phyloP scores from a whole-genome alignment of 2,329 filamentous ascomycete species.

The Aspergillus sojae region DNA sequence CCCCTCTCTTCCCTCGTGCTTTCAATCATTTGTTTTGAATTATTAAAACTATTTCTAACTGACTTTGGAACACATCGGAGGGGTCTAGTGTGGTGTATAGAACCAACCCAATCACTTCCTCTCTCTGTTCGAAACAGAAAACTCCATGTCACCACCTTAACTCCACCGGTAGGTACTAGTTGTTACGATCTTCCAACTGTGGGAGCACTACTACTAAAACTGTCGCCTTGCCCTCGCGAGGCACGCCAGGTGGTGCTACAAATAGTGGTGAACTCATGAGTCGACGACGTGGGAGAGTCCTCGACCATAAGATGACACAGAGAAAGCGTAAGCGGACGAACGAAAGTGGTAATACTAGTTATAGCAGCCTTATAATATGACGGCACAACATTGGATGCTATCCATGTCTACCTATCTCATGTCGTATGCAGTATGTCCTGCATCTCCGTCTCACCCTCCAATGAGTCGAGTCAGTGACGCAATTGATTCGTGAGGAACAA shows the following conservation, averaged over 20 bases:
- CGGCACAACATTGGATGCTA: neutral
- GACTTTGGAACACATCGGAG: neutral
- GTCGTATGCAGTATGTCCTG: neutral
- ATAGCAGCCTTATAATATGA: neutral
- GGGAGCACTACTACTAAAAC: neutral
- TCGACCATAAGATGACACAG: neutral
- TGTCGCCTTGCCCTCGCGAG: neutral
- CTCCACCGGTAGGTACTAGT: neutral
- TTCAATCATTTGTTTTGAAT: neutral
- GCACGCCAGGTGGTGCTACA: neutral
- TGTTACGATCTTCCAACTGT: neutral
- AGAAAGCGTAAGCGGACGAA: neutral
- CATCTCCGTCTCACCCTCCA: neutral
- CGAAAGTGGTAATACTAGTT: neutral
- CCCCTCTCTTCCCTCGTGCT: conserved; percentile 1
- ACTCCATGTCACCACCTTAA: neutral
- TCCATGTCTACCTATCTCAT: neutral
- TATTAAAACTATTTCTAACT: neutral
- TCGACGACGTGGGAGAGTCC: neutral
- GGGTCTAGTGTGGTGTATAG: neutral
- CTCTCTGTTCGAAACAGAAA: neutral
- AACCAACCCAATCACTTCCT: neutral
- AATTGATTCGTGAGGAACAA: conserved; percentile 5
- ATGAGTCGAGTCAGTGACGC: neutral
- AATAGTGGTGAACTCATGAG: neutral